These are phyloP conservation scores for Pezicula neosporulosa DNA, from an alignment of 2,329 filamentous ascomycete genomes.

Conservation along the genomic window DNA sequence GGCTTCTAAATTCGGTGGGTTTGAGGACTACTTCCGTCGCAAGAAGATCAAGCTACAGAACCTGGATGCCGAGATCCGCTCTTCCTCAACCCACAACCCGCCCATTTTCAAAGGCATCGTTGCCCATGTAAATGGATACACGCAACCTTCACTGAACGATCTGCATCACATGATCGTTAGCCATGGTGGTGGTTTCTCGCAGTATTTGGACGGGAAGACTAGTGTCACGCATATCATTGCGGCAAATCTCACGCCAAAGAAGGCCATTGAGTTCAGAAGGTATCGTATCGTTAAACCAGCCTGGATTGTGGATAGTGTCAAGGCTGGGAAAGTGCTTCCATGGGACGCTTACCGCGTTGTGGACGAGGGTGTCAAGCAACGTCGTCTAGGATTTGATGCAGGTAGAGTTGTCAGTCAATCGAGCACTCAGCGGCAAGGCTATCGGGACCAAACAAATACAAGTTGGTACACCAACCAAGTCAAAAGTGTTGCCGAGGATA, in stretches of 20 bases:
- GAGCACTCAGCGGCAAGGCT: conserved; percentile 59
- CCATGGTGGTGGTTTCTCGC: conserved; percentile 91
- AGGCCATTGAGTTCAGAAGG: conserved; percentile 78
- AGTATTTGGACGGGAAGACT: conserved; percentile 93
- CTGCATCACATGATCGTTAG: conserved; percentile 84
- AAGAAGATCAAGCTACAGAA: conserved; percentile 99
- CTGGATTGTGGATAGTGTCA: conserved; percentile 89
- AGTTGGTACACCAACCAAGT: conserved; percentile 83
- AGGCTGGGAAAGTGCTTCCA: conserved; percentile 74
- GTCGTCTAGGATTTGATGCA: conserved; percentile 61
- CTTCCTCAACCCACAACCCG: conserved; percentile 65
- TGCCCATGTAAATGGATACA: conserved; percentile 92
- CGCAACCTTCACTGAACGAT: conserved; percentile 86
- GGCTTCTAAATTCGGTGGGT: conserved; percentile 81
- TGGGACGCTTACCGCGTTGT: conserved; percentile 85
- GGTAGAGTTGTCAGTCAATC: conserved; percentile 65
- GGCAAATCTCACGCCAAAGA: conserved; percentile 86
- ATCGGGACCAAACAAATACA: conserved; percentile 74
- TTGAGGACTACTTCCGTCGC: conserved; percentile 85
- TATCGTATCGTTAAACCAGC: conserved; percentile 93
- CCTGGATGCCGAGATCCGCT: conserved; percentile 77
- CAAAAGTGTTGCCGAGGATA: conserved; percentile 36
- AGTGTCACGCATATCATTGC: conserved; percentile 95
- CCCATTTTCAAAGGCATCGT: conserved; percentile 89
- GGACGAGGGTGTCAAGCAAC: conserved; percentile 80